Evolutionary conservation across 2,329 filamentous ascomycete species (phyloP).

Genomic region (Clathrospora elynae): DNA sequence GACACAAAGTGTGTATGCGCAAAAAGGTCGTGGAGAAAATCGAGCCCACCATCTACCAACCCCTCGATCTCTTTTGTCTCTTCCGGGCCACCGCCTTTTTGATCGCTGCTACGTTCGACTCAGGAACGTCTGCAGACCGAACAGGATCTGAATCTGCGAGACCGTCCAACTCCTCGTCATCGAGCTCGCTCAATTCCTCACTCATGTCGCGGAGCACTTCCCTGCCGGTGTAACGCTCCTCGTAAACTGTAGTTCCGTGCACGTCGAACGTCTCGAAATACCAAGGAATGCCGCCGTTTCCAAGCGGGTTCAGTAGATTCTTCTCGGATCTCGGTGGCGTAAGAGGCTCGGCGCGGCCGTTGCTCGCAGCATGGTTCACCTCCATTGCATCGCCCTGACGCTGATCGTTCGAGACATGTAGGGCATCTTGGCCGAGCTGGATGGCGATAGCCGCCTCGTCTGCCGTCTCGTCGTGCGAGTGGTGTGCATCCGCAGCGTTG

Average conservation of each 20-base stretch:
- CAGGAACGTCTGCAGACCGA: constrained; percentile 32
- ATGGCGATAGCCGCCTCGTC: constrained; percentile 46
- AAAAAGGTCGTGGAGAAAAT: constrained; percentile 9
- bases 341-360: constrained; percentile 55
- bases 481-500: constrained; percentile 36
- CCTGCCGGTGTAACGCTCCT: constrained; percentile 72
- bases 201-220: constrained; percentile 76
- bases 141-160: constrained; percentile 44
- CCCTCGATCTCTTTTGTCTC: constrained; percentile 38
- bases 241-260: constrained; percentile 76
- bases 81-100: constrained; percentile 39
- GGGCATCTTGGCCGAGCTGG: constrained; percentile 40
- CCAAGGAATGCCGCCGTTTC: constrained; percentile 78
- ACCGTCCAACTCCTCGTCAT: constrained; percentile 84
- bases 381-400: constrained; percentile 26
- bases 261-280: constrained; percentile 83
- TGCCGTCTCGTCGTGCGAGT: constrained; percentile 39
- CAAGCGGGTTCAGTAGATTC: constrained; percentile 54
- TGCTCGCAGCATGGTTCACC: constrained; percentile 22
- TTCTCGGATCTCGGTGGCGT: constrained; percentile 67
- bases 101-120: constrained; percentile 30
- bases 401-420: constrained; percentile 27
- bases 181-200: constrained; percentile 88
- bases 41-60: constrained; percentile 19
- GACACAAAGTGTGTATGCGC: constrained; percentile 11